Percentiles rank a stretch among this genome's conserved stretches.
Conservation (phyloP, 495 filamentous ascomycete species). For the Aspergillus taichungensis region DNA sequence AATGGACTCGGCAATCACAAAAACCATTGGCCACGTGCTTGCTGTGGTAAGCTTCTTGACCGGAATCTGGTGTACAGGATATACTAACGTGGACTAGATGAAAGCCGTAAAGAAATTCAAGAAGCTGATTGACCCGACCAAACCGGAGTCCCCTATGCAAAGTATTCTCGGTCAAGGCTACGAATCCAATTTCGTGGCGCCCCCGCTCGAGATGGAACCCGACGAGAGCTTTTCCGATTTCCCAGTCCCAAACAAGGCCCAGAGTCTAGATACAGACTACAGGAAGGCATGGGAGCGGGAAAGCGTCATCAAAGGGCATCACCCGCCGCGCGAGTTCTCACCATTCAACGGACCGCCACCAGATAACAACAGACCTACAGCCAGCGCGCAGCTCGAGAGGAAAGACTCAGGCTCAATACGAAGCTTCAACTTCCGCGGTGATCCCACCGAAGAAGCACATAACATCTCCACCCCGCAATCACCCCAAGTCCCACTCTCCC, state of each 20-base stretch:
- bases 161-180: conserved; percentile 48
- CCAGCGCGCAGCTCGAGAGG: conserved; percentile 14
- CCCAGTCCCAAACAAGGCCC: conserved; percentile 23
- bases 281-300: conserved; percentile 38
- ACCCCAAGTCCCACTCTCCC: conserved; percentile 19
- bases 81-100: conserved; percentile 49
- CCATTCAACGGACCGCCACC: conserved; percentile 10
- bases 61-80: neutral
- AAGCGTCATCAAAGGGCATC: conserved; percentile 42
- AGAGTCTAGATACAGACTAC: conserved; percentile 44
- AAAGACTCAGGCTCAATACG: conserved; percentile 24
- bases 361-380: conserved; percentile 11
- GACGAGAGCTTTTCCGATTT: conserved; percentile 27
- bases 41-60: conserved; percentile 55
- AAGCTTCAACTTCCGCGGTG: conserved; percentile 13
- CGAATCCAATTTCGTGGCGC: conserved; percentile 45
- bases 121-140: conserved; percentile 38
- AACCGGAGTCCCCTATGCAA: conserved; percentile 42
- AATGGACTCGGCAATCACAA: conserved; percentile 82
- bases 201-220: conserved; percentile 46
- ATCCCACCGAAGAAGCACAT: conserved; percentile 13
- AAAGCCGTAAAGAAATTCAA: conserved; percentile 90
- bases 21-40: conserved; percentile 72
- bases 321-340: conserved; percentile 21
- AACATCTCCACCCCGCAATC: conserved; percentile 13